A percentile compares a stretch with the other conserved stretches of the same genome.
Evolutionary conservation across 306 rosid species (phyloP).

Genomic region (Canavalia gladiata): DNA sequence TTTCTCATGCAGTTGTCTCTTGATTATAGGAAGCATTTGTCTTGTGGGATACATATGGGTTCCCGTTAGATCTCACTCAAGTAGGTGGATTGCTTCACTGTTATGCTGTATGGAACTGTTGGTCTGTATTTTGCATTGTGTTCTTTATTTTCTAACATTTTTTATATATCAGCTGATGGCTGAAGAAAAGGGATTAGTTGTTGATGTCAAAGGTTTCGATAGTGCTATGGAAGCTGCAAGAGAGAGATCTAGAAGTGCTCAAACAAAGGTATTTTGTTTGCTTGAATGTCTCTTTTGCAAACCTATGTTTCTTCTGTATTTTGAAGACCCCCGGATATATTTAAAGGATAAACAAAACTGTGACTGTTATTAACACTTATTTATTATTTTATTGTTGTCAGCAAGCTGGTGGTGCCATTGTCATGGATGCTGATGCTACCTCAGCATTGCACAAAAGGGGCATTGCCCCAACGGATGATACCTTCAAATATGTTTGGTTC

Average conservation of each 20-base stretch:
- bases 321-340: not conserved
- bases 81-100: conserved; percentile 54
- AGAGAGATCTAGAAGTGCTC: conserved; percentile 94
- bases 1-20: conserved; percentile 48
- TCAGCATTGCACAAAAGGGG: conserved; percentile 77
- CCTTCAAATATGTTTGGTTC: conserved; percentile 81
- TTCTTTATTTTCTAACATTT: conserved; percentile 39
- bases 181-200: conserved; percentile 85
- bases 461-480: conserved; percentile 82
- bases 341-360: not conserved
- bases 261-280: conserved; percentile 71
- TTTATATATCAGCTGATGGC: conserved; percentile 85
- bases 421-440: conserved; percentile 95
- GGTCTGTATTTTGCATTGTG: conserved; percentile 18
- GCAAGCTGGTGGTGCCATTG: conserved; percentile 95
- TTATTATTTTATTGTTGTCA: conserved; percentile 53
- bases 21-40: conserved; percentile 88
- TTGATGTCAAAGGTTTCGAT: conserved; percentile 83
- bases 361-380: conserved; percentile 1
- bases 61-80: conserved; percentile 98
- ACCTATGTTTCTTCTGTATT: conserved; percentile 23
- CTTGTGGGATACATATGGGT: conserved; percentile 97
- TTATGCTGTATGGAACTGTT: conserved; percentile 33
- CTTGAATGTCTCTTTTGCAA: conserved; percentile 35
- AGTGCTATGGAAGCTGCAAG: conserved; percentile 92